phyloP scores from a whole-genome alignment of 129 eudicot genomes.

The Artemisia tridentata region DNA sequence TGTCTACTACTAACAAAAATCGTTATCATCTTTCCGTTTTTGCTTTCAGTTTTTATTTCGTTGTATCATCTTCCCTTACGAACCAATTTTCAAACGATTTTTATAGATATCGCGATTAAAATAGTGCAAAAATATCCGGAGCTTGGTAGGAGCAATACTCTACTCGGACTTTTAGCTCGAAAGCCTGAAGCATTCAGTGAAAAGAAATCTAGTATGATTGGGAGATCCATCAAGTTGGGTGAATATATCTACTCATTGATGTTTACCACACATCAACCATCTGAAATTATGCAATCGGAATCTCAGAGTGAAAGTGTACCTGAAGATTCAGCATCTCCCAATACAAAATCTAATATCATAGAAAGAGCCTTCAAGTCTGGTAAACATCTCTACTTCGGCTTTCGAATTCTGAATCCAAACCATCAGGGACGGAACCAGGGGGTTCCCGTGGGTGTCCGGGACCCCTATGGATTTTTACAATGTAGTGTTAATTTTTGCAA shows the following conservation, averaged over 20 bases:
- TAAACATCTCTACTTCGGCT: not conserved
- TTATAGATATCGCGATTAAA: conserved; percentile 38
- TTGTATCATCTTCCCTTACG: no score
- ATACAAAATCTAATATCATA: conserved; percentile 8
- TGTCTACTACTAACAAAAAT: not conserved
- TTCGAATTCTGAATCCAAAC: not conserved
- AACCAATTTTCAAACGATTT: not conserved
- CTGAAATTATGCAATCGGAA: not conserved
- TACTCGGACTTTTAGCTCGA: conserved; percentile 23
- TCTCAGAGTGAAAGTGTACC: not conserved
- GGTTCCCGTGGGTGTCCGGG: no score
- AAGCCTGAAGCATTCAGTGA: conserved; percentile 2
- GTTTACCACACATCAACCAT: not conserved
- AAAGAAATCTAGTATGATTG: not conserved
- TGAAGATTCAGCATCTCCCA: not conserved
- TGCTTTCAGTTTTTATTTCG: not conserved
- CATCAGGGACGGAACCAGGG: no score
- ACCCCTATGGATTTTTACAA: no score
- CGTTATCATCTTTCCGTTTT: not conserved
- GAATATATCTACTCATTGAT: not conserved
- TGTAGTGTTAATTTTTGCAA: no score
- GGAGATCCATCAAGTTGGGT: not conserved
- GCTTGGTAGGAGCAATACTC: conserved; percentile 20
- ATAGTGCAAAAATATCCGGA: conserved; percentile 29
- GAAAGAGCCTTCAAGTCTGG: not conserved